phyloP scores from a whole-genome alignment of 169 alveolate species.

The Besnoitia besnoiti region DNA sequence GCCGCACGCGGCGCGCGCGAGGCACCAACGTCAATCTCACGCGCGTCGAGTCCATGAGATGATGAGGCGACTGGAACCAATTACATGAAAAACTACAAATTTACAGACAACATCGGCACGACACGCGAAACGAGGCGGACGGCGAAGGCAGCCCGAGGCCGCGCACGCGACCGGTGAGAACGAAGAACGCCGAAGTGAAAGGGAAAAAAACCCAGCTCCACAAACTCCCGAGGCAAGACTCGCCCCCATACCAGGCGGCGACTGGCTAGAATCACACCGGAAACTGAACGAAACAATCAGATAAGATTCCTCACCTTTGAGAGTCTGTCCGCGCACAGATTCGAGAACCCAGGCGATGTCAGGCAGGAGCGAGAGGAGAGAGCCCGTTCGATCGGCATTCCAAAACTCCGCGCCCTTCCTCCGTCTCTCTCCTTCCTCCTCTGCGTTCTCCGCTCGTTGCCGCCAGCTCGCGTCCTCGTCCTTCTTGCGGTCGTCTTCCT shows the following conservation, averaged over 20 bases:
- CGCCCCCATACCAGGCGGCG: no score
- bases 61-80: background rate
- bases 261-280: background rate
- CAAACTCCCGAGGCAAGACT: no score
- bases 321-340: background rate
- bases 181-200: background rate
- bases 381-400: background rate
- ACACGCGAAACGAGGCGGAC: background rate
- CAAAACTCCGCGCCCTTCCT: background rate
- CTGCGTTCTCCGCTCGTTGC: background rate
- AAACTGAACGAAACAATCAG: background rate
- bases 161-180: background rate
- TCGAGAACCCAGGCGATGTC: slow-evolving; percentile 17
- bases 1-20: background rate
- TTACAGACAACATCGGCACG: background rate
- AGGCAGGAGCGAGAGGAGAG: background rate
- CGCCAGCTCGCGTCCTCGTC: no score
- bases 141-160: no score
- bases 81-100: background rate
- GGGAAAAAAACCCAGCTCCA: background rate
- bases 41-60: background rate
- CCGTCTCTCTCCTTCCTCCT: background rate
- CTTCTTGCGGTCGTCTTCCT: background rate
- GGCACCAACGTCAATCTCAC: background rate
- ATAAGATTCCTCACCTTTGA: background rate